These are phyloP conservation scores for Flaveria brownii DNA, from an alignment of 129 eudicot species.

Conservation along the genomic window DNA sequence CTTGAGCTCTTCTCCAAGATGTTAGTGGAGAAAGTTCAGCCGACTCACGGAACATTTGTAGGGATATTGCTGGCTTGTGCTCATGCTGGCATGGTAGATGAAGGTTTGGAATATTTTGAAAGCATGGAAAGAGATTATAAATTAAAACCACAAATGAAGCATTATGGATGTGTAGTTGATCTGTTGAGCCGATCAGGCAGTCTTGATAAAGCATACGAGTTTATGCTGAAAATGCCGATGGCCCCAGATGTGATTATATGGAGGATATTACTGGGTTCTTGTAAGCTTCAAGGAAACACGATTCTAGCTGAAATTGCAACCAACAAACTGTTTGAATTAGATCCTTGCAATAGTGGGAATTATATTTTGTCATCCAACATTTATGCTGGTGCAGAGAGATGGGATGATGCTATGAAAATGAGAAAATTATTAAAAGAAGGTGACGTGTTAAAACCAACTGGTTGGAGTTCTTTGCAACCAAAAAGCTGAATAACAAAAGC, in stretches of 20 bases:
- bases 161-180: constrained; percentile 44
- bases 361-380: constrained; percentile 59
- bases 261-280: constrained; percentile 64
- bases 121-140: constrained; percentile 55
- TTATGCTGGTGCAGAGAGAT: constrained; percentile 58
- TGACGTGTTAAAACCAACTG: constrained; percentile 52
- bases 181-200: constrained; percentile 3
- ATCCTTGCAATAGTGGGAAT: constrained; percentile 58
- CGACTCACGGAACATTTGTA: constrained; percentile 62
- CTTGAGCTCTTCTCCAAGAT: constrained; percentile 53
- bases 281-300: constrained; percentile 57
- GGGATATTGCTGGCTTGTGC: constrained; percentile 63
- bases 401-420: constrained; percentile 67
- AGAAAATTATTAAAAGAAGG: constrained; percentile 56
- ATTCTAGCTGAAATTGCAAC: constrained; percentile 50
- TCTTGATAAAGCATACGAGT: constrained; percentile 35
- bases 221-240: constrained; percentile 52
- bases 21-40: constrained; percentile 45
- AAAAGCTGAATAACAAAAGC: constrained; percentile 5
- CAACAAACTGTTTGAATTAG: constrained; percentile 54
- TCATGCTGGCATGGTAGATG: constrained; percentile 59
- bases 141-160: constrained; percentile 66
- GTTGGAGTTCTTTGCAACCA: constrained; percentile 56
- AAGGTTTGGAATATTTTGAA: constrained; percentile 58
- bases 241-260: constrained; percentile 54